Conservation (phyloP, 2,329 filamentous ascomycete species). For the Harringtonia aguacate region DNA sequence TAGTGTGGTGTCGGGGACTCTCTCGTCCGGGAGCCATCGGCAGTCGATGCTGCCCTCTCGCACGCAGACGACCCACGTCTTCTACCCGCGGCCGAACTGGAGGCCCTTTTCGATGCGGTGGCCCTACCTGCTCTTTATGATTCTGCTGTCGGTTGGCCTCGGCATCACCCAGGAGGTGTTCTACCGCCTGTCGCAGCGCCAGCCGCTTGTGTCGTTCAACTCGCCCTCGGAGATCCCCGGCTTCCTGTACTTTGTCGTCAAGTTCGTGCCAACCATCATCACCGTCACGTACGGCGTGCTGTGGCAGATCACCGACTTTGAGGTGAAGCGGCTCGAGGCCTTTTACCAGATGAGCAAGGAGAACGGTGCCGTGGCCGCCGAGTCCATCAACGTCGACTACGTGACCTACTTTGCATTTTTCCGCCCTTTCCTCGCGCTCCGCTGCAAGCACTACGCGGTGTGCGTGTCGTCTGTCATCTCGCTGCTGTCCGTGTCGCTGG, state of each 20-base stretch:
- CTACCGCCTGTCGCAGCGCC: conserved; percentile 34
- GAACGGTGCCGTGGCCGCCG: conserved; percentile 48
- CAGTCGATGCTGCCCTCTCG: conserved; percentile 11
- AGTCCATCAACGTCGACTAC: conserved; percentile 66
- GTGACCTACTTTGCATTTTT: conserved; percentile 57
- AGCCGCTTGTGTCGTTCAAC: conserved; percentile 38
- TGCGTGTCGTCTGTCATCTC: conserved; percentile 54
- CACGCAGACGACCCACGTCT: conserved; percentile 34
- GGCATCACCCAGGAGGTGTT: conserved; percentile 43
- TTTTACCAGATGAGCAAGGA: conserved; percentile 55
- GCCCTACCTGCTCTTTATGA: conserved; percentile 45
- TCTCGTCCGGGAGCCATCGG: background rate
- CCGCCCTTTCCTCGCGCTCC: conserved; percentile 51
- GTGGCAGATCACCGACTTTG: conserved; percentile 57
- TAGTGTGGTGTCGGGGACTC: conserved; percentile 37
- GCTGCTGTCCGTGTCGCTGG: conserved; percentile 54
- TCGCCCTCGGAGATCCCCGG: conserved; percentile 38
- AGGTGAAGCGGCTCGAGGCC: conserved; percentile 55
- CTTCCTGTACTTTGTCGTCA: conserved; percentile 48
- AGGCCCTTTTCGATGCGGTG: conserved; percentile 55
- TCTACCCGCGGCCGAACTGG: conserved; percentile 56
- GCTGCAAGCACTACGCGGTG: conserved; percentile 56
- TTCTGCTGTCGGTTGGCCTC: conserved; percentile 41
- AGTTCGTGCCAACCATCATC: conserved; percentile 51
- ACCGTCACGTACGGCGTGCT: conserved; percentile 52